Evolutionary conservation across 176 grass and related monocot genomes (phyloP).

Genomic region (Areca catechu): DNA sequence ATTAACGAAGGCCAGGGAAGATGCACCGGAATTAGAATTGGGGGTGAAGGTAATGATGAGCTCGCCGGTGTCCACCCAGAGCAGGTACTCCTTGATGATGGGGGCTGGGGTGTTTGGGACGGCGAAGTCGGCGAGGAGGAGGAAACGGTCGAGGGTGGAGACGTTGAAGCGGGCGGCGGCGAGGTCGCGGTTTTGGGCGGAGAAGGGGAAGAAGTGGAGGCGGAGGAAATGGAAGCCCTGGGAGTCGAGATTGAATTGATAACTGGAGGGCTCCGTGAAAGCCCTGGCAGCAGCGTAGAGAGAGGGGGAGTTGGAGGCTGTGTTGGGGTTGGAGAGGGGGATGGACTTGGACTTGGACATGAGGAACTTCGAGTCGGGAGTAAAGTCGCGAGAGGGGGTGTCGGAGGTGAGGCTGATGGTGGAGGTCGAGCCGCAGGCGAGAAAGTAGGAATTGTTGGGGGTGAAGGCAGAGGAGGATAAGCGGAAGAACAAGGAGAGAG

Average conservation of each 20-base stretch:
- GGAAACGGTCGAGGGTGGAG: constrained; percentile 14
- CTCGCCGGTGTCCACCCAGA: constrained; percentile 5
- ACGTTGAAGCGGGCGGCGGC: constrained; percentile 38
- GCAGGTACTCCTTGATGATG: constrained; percentile 60
- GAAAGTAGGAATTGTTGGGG: constrained; percentile 15
- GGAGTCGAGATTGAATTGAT: neutral
- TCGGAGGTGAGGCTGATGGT: constrained; percentile 18
- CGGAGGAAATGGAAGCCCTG: constrained; percentile 47
- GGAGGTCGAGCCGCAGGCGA: constrained; percentile 39
- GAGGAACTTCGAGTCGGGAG: constrained; percentile 16
- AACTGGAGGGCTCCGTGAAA: constrained; percentile 19
- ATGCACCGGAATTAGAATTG: neutral
- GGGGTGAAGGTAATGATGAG: constrained; percentile 24
- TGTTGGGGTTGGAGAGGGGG: constrained; percentile 5
- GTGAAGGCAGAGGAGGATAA: constrained; percentile 6
- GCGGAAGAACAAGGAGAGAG: constrained; percentile 6
- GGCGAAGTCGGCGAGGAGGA: constrained; percentile 29
- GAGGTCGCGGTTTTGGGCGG: constrained; percentile 6
- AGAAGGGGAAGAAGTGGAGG: constrained; percentile 73
- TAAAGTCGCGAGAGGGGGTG: constrained; percentile 21
- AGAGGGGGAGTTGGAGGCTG: constrained; percentile 1
- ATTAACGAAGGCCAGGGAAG: constrained; percentile 32
- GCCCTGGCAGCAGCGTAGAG: constrained; percentile 53
- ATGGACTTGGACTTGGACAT: no score
- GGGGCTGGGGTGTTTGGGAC: constrained; percentile 10